A percentile compares a stretch with the other conserved stretches of the same genome.
Evolutionary conservation across 75 land plant genomes (phyloP).

Genomic region (Cunninghamia lanceolata): DNA sequence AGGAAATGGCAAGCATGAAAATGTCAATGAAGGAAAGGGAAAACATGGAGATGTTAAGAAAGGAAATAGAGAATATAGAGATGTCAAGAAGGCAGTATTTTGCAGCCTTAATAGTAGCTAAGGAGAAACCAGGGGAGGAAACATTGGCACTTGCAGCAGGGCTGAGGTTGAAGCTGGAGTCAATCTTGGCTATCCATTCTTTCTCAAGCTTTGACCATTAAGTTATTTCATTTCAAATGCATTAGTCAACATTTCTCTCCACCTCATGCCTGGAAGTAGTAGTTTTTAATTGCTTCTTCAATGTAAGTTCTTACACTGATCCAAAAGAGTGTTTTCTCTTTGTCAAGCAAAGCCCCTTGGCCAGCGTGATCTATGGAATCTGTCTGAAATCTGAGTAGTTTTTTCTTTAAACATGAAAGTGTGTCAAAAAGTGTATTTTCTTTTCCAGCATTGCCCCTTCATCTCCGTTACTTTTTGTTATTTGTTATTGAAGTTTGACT

Average conservation of each 20-base stretch:
- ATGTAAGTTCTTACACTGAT: no score
- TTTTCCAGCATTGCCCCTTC: no score
- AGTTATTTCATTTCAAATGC: neutral
- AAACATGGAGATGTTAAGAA: neutral
- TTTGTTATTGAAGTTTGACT: no score
- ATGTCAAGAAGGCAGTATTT: conserved; percentile 29
- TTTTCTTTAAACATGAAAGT: no score
- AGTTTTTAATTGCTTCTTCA: no score
- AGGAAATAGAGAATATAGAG: conserved; percentile 26
- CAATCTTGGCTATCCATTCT: conserved; percentile 7
- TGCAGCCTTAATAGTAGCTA: conserved; percentile 42
- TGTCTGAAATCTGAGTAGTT: no score
- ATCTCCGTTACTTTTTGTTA: no score
- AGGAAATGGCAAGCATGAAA: neutral
- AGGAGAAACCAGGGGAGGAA: conserved; percentile 41
- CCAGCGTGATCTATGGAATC: no score
- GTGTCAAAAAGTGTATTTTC: no score
- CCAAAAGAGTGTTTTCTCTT: no score
- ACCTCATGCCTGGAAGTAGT: no score
- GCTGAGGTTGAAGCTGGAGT: conserved; percentile 21
- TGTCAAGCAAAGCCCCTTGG: no score
- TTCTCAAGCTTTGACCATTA: conserved; percentile 1
- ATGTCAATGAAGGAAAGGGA: neutral
- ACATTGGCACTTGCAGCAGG: conserved; percentile 30
- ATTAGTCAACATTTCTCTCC: neutral